These are phyloP conservation scores for Solidago caesia DNA, from an alignment of 129 eudicot genomes.

Conservation along the genomic window DNA sequence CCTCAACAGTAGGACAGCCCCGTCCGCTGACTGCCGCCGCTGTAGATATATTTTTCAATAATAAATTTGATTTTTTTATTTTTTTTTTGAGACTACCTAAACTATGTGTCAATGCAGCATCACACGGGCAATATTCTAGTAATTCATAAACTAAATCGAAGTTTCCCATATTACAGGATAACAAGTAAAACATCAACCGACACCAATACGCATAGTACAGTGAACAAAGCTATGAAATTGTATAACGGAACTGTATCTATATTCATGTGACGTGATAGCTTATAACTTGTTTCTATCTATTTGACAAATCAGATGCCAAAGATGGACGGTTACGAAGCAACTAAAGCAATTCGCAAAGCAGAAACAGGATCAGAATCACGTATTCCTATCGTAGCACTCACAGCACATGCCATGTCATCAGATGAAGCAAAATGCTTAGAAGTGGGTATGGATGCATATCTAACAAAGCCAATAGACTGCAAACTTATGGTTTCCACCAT, in stretches of 20 bases:
- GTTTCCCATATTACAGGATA: neutral
- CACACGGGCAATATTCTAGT: neutral
- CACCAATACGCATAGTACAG: neutral
- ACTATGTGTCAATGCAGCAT: too few species aligned
- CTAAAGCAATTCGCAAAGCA: conserved; percentile 73
- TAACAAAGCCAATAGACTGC: conserved; percentile 91
- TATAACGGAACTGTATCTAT: neutral
- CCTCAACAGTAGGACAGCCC: too few species aligned
- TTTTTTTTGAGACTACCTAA: too few species aligned
- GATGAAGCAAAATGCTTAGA: conserved; percentile 93
- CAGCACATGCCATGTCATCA: conserved; percentile 97
- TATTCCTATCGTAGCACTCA: conserved; percentile 84
- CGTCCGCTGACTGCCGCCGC: too few species aligned
- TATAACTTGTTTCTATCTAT: conserved; percentile 8
- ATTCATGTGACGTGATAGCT: neutral
- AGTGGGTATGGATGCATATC: conserved; percentile 98
- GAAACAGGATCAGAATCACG: conserved; percentile 56
- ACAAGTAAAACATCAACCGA: neutral
- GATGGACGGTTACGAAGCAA: conserved; percentile 99
- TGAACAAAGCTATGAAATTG: neutral
- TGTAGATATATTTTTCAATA: too few species aligned
- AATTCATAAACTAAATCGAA: neutral
- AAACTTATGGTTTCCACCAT: conserved; percentile 91
- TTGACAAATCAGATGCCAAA: conserved; percentile 76
- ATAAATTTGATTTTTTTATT: too few species aligned